These are phyloP conservation scores for Oropetium thomaeum DNA, from an alignment of 176 grass and related monocot genomes.

Conservation along the genomic window DNA sequence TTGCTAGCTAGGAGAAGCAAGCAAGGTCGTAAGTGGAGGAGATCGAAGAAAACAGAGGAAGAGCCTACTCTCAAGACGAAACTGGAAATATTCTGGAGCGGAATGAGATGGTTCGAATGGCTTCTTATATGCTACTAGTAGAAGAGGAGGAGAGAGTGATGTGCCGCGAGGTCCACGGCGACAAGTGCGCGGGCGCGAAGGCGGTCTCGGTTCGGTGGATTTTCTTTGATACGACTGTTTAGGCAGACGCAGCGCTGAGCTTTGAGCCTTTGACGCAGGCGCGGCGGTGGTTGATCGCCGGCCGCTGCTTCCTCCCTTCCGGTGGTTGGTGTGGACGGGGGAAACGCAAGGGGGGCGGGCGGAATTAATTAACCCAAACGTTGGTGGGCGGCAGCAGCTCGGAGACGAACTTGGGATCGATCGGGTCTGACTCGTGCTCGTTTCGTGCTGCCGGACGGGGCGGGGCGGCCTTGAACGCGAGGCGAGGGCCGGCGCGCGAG, in stretches of 20 bases:
- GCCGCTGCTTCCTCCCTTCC: neutral
- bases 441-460: slow-evolving; percentile 27
- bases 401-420: too few species aligned
- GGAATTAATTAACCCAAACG: neutral
- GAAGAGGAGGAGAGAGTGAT: too few species aligned
- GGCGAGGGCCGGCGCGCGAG: too few species aligned
- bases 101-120: neutral
- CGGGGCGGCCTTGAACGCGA: slow-evolving; percentile 26
- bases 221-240: slow-evolving; percentile 20
- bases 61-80: neutral
- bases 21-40: neutral
- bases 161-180: slow-evolving; percentile 22
- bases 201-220: slow-evolving; percentile 17
- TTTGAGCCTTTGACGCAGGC: slow-evolving; percentile 21
- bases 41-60: neutral
- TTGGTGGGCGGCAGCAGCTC: too few species aligned
- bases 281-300: neutral
- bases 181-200: slow-evolving; percentile 15
- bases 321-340: slow-evolving; percentile 31
- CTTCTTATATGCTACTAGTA: slow-evolving; percentile 35
- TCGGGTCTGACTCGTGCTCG: neutral
- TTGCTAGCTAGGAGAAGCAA: neutral
- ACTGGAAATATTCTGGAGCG: slow-evolving; percentile 38
- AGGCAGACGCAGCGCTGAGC: neutral
- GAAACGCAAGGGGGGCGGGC: neutral